phyloP scores from a whole-genome alignment of 1,284 basidiomycete genomes.

The Malassezia pachydermatis region DNA sequence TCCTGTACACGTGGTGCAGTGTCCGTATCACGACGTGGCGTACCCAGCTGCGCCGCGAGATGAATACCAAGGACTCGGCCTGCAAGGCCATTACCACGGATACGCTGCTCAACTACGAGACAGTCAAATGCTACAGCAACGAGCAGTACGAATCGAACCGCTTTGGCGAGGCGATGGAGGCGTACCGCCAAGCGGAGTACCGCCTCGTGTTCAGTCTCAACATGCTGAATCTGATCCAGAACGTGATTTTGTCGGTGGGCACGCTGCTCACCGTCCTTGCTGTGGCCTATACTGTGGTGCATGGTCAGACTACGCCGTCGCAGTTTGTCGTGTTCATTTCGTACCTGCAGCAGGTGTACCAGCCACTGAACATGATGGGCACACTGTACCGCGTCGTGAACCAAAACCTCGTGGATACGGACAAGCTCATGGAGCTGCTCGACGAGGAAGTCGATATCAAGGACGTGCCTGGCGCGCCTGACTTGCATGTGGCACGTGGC shows the following conservation, averaged over 20 bases:
- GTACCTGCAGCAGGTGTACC: conserved; percentile 62
- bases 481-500: conserved; percentile 61
- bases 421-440: conserved; percentile 48
- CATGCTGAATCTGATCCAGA: conserved; percentile 43
- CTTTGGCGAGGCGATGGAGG: conserved; percentile 62
- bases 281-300: conserved; percentile 27
- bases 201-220: conserved; percentile 52
- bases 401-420: conserved; percentile 55
- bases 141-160: conserved; percentile 68
- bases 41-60: conserved; percentile 54
- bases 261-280: conserved; percentile 31
- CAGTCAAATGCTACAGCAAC: conserved; percentile 65
- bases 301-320: conserved; percentile 45
- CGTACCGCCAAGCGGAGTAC: conserved; percentile 66
- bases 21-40: conserved; percentile 61
- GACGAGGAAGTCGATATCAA: conserved; percentile 59
- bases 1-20: conserved; percentile 65
- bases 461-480: conserved; percentile 64
- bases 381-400: conserved; percentile 47
- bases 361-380: conserved; percentile 33
- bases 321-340: conserved; percentile 69
- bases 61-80: conserved; percentile 35
- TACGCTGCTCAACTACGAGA: conserved; percentile 45
- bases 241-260: conserved; percentile 37
- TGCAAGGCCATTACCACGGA: conserved; percentile 39